phyloP scores from a whole-genome alignment of 1,284 basidiomycete genomes.

The Boletus calvinii region DNA sequence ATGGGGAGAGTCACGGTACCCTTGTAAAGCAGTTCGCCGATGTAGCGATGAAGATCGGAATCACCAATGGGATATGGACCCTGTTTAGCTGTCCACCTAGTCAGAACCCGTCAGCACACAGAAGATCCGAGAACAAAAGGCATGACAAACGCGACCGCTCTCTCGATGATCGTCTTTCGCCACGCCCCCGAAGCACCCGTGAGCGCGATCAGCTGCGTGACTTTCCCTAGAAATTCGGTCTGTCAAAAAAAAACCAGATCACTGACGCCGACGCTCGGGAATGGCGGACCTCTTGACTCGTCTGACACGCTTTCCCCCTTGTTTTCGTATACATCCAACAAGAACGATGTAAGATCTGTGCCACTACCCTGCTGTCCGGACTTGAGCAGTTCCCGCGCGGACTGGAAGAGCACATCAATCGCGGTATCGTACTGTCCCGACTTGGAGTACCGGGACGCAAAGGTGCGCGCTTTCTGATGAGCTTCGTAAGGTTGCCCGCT shows the following conservation, averaged over 20 bases:
- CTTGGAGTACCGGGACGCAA: constrained; percentile 82
- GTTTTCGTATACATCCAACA: constrained; percentile 79
- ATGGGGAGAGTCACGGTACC: constrained; percentile 46
- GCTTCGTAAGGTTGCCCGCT: constrained; percentile 81
- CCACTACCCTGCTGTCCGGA: constrained; percentile 85
- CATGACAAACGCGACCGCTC: constrained; percentile 65
- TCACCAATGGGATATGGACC: constrained; percentile 83
- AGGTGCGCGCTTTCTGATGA: constrained; percentile 93
- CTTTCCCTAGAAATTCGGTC: constrained; percentile 48
- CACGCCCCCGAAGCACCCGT: constrained; percentile 72
- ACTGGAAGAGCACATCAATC: constrained; percentile 86
- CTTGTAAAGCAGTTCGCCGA: constrained; percentile 86
- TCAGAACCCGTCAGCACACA: constrained; percentile 9
- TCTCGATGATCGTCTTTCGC: constrained; percentile 80
- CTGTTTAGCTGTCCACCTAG: constrained; percentile 79
- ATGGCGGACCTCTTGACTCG: constrained; percentile 64
- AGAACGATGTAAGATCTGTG: constrained; percentile 73
- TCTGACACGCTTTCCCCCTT: constrained; percentile 68
- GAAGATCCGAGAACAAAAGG: constrained; percentile 10
- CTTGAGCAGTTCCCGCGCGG: constrained; percentile 82
- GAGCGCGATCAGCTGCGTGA: constrained; percentile 82
- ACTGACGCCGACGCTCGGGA: neutral
- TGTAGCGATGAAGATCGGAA: constrained; percentile 80
- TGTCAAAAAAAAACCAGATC: constrained; percentile 7
- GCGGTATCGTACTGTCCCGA: constrained; percentile 78